Percentiles rank a stretch among this genome's conserved stretches.
Evolutionary conservation across 768 basidiomycete genomes (phyloP).

Genomic region (Trametes cubensis): DNA sequence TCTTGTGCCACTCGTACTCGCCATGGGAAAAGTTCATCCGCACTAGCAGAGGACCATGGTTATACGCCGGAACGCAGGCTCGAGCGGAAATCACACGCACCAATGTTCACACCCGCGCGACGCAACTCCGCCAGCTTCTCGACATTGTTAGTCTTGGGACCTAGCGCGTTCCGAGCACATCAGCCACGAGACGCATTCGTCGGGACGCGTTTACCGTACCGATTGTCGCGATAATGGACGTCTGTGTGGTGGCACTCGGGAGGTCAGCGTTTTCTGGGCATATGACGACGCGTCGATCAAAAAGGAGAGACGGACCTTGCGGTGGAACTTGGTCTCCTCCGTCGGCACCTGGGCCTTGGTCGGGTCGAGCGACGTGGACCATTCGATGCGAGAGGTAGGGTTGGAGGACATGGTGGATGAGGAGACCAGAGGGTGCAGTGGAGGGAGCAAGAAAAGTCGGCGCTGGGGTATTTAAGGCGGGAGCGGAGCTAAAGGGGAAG

Average conservation of each 20-base stretch:
- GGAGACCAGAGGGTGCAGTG: slow-evolving; percentile 12
- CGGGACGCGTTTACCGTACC: slow-evolving; percentile 51
- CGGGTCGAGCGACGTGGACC: slow-evolving; percentile 84
- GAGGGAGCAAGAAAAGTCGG: slow-evolving; percentile 14
- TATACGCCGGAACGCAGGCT: background rate
- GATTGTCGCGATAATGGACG: slow-evolving; percentile 97
- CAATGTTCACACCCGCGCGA: slow-evolving; percentile 95
- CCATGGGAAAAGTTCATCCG: slow-evolving; percentile 99
- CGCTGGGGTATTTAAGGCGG: slow-evolving; percentile 17
- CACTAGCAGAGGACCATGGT: slow-evolving; percentile 50
- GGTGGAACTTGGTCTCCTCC: slow-evolving; percentile 80
- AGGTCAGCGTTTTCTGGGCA: slow-evolving; percentile 5
- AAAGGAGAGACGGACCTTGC: slow-evolving; percentile 65
- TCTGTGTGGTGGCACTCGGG: slow-evolving; percentile 58
- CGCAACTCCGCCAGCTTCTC: slow-evolving; percentile 86
- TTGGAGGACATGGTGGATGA: slow-evolving; percentile 29
- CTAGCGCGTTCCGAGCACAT: slow-evolving; percentile 42
- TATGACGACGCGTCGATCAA: slow-evolving; percentile 28
- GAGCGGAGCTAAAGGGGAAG: slow-evolving; percentile 27
- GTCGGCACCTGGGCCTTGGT: slow-evolving; percentile 69
- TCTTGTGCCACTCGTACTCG: slow-evolving; percentile 97
- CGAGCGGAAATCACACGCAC: slow-evolving; percentile 50
- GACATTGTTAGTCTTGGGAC: slow-evolving; percentile 91
- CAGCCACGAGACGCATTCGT: slow-evolving; percentile 12
- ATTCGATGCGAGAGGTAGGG: slow-evolving; percentile 84